Evolutionary conservation across 495 filamentous ascomycete species (phyloP).

Genomic region (Penicillium salamii): DNA sequence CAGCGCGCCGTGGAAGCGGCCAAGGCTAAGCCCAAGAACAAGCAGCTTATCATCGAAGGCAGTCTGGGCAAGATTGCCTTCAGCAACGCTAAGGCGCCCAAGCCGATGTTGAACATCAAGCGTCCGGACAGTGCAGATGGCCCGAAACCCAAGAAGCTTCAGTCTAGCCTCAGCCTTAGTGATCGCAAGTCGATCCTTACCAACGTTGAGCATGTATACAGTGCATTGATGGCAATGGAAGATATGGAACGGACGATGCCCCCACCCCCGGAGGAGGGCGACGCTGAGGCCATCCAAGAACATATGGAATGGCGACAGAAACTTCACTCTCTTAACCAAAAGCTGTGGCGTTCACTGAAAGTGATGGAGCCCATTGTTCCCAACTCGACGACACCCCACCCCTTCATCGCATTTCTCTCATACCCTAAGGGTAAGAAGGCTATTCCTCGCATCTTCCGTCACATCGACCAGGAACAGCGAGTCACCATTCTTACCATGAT

Average conservation of each 20-base stretch:
- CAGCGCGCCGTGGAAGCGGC: constrained; percentile 95
- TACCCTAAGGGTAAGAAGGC: constrained; percentile 96
- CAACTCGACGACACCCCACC: constrained; percentile 71
- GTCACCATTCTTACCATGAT: constrained; percentile 94
- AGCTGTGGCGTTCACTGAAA: constrained; percentile 80
- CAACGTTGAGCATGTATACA: constrained; percentile 84
- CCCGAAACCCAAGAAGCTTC: constrained; percentile 42
- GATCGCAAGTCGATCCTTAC: constrained; percentile 80
- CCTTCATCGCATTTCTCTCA: constrained; percentile 94
- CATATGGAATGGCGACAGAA: constrained; percentile 71
- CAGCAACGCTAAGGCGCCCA: constrained; percentile 95
- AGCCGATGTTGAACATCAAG: constrained; percentile 93
- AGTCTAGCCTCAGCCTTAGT: constrained; percentile 51
- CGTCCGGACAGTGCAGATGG: constrained; percentile 68
- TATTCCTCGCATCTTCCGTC: constrained; percentile 89
- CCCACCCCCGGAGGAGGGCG: constrained; percentile 59
- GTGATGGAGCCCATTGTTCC: constrained; percentile 85
- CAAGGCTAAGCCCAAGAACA: constrained; percentile 95
- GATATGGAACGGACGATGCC: constrained; percentile 91
- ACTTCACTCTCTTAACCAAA: constrained; percentile 68
- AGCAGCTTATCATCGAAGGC: constrained; percentile 97
- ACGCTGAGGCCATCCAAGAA: constrained; percentile 59
- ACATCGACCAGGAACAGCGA: constrained; percentile 87
- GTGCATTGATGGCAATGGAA: constrained; percentile 85
- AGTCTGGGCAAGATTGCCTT: constrained; percentile 98